A percentile compares a stretch with the other conserved stretches of the same genome.
These are phyloP conservation scores for Fusarium sp. DNA, from an alignment of 2,329 filamentous ascomycete species.

Conservation along the genomic window DNA sequence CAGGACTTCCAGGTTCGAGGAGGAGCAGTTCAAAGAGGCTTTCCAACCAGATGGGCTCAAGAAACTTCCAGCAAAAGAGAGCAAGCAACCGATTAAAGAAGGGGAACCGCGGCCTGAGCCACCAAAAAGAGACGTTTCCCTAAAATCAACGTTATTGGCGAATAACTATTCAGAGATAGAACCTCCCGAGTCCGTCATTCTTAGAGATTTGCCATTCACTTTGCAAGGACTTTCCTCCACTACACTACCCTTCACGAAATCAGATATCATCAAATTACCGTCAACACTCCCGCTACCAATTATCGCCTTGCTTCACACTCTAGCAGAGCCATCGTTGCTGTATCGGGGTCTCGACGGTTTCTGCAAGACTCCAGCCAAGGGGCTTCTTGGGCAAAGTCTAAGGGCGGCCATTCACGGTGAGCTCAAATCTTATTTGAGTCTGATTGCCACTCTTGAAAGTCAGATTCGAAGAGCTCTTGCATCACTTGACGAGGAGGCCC, in stretches of 20 bases:
- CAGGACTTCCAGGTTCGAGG: constrained; percentile 57
- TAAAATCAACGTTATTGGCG: constrained; percentile 68
- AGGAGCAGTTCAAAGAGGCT: constrained; percentile 63
- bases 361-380: constrained; percentile 82
- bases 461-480: constrained; percentile 88
- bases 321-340: constrained; percentile 93
- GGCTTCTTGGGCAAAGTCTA: constrained; percentile 91
- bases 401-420: constrained; percentile 87
- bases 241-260: constrained; percentile 79
- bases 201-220: constrained; percentile 90
- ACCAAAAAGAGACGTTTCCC: constrained; percentile 61
- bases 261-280: constrained; percentile 79
- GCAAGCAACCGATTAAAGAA: constrained; percentile 53
- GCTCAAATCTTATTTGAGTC: constrained; percentile 86
- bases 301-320: constrained; percentile 84
- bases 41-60: constrained; percentile 65
- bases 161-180: constrained; percentile 67
- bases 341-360: constrained; percentile 85
- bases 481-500: constrained; percentile 74
- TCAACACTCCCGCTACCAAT: constrained; percentile 83
- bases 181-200: constrained; percentile 72
- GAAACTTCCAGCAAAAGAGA: constrained; percentile 56
- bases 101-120: constrained; percentile 48
- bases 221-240: constrained; percentile 91
- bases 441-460: constrained; percentile 91